These are phyloP conservation scores for Tulasnella sp. DNA, from an alignment of 768 basidiomycete species.

Conservation along the genomic window DNA sequence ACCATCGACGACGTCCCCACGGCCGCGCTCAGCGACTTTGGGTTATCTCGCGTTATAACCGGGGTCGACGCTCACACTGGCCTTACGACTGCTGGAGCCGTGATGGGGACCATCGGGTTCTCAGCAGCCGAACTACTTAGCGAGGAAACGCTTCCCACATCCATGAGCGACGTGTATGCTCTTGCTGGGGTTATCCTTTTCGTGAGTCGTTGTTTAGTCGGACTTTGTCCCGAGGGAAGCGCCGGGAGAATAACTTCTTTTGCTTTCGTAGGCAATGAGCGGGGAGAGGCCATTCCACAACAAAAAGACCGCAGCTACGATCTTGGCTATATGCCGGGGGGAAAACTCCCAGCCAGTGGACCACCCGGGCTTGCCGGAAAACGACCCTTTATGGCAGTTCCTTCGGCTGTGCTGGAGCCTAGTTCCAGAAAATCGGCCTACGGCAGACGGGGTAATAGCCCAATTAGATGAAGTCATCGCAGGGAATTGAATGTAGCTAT, in stretches of 20 bases:
- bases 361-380: neutral
- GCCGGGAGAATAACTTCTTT: neutral
- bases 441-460: neutral
- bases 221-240: neutral
- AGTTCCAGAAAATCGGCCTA: neutral
- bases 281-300: neutral
- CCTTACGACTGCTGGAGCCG: neutral
- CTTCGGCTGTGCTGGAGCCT: neutral
- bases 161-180: neutral
- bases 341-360: neutral
- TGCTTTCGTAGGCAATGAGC: neutral
- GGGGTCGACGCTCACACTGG: neutral
- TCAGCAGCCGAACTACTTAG: neutral
- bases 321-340: neutral
- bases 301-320: neutral
- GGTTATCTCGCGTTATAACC: neutral
- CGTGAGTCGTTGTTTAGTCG: neutral
- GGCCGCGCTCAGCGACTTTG: neutral
- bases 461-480: neutral
- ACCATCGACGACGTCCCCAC: too few species aligned
- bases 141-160: neutral
- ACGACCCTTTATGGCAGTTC: neutral
- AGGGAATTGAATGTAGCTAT: too few species aligned
- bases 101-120: neutral
- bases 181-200: neutral